phyloP scores from a whole-genome alignment of 2,329 filamentous ascomycete genomes.

The Diplocarpon rosae region DNA sequence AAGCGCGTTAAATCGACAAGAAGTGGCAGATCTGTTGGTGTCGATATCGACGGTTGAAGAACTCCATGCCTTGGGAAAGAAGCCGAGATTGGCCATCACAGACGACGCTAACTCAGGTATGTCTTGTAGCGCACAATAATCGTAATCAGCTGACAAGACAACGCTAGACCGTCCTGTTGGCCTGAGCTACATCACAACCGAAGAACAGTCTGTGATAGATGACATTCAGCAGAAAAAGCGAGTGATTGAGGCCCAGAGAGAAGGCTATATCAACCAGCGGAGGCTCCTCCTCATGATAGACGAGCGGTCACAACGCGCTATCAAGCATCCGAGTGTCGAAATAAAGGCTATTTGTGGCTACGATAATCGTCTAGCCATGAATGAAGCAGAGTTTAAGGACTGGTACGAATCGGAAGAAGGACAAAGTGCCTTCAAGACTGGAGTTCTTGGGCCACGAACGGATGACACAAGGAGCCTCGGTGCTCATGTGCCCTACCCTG shows the following conservation, averaged over 20 bases:
- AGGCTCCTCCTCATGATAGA: constrained; percentile 21
- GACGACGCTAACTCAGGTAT: constrained; percentile 22
- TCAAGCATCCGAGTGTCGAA: constrained; percentile 13
- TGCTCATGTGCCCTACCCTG: constrained; percentile 11
- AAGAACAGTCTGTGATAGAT: constrained; percentile 18
- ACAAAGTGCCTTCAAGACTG: constrained; percentile 17
- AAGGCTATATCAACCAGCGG: constrained; percentile 13
- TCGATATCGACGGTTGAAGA: constrained; percentile 12
- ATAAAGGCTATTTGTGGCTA: constrained; percentile 24
- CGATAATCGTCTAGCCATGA: constrained; percentile 24
- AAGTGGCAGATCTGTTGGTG: constrained; percentile 17
- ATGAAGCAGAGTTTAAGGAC: constrained; percentile 20
- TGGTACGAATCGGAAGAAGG: constrained; percentile 22
- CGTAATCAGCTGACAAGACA: background rate
- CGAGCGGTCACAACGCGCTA: constrained; percentile 17
- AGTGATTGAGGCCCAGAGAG: constrained; percentile 13
- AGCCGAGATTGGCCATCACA: constrained; percentile 20
- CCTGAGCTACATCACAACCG: constrained; percentile 20
- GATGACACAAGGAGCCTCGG: constrained; percentile 17
- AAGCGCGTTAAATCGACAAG: constrained; percentile 19
- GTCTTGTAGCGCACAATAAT: background rate
- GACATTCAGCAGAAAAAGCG: constrained; percentile 15
- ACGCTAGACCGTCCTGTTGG: constrained; percentile 18
- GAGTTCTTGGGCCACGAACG: constrained; percentile 22
- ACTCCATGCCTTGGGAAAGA: constrained; percentile 21